Percentiles rank a stretch among this genome's conserved stretches.
phyloP scores from a whole-genome alignment of 2,329 filamentous ascomycete species.

The Neopestalotiopsis clavispora region DNA sequence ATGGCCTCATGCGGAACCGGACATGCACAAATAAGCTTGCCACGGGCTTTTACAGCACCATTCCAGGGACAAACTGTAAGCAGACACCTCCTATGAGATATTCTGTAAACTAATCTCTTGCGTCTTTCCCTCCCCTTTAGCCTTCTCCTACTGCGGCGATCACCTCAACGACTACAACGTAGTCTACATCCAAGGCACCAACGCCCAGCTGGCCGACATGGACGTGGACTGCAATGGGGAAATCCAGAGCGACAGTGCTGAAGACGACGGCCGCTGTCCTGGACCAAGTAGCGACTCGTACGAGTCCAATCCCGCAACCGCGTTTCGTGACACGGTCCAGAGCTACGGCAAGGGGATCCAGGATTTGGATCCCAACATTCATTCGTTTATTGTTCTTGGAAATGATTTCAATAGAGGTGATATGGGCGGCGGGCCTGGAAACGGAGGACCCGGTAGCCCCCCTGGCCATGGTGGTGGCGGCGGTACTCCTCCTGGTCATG shows the following conservation, averaged over 20 bases:
- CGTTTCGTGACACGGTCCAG: conserved; percentile 44
- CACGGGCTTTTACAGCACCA: conserved; percentile 36
- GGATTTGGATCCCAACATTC: conserved; percentile 56
- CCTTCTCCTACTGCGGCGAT: conserved; percentile 49
- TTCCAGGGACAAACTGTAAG: conserved; percentile 8
- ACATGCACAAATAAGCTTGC: conserved; percentile 36
- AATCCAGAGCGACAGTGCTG: not conserved
- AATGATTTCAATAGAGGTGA: conserved; percentile 42
- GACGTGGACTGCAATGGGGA: conserved; percentile 55
- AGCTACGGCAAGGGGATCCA: conserved; percentile 40
- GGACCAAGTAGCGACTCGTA: not conserved
- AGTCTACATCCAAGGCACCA: conserved; percentile 49
- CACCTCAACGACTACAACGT: conserved; percentile 37
- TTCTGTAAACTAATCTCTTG: no score
- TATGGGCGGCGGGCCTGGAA: not conserved
- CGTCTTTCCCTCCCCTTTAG: conserved; percentile 11
- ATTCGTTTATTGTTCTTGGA: conserved; percentile 60
- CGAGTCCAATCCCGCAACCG: conserved; percentile 45
- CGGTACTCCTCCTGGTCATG: not conserved
- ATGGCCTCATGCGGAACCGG: conserved; percentile 34
- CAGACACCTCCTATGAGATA: no score
- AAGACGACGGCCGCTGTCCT: not conserved
- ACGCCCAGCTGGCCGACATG: conserved; percentile 54
- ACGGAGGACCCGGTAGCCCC: not conserved
- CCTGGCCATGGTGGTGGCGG: not conserved